A percentile compares a stretch with the other conserved stretches of the same genome.
Conservation (phyloP, 805 yeast species). For the Starmerella stigmatis region DNA sequence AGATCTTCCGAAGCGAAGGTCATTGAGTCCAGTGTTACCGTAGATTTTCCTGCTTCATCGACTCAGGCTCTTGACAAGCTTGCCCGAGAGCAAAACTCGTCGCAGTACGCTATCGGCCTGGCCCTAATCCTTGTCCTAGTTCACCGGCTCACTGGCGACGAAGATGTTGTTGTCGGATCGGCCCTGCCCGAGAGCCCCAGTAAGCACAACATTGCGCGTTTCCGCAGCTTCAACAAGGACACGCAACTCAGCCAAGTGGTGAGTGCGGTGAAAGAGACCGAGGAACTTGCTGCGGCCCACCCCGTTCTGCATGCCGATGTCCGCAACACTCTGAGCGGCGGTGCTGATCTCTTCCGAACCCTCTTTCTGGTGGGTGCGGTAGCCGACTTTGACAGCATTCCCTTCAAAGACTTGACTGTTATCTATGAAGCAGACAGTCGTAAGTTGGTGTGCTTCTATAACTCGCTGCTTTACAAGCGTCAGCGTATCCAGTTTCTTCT, state of each 20-base stretch:
- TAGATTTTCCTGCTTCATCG: constrained; percentile 26
- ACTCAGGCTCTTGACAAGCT: constrained; percentile 20
- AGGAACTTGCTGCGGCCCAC: constrained; percentile 27
- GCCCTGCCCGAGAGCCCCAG: constrained; percentile 32
- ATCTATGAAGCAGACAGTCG: constrained; percentile 42
- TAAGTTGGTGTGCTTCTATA: constrained; percentile 43
- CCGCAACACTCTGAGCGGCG: constrained; percentile 37
- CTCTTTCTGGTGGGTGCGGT: constrained; percentile 11
- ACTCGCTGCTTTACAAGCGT: constrained; percentile 59
- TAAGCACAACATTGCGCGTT: constrained; percentile 41
- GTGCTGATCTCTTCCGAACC: constrained; percentile 16
- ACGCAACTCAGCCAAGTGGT: constrained; percentile 43
- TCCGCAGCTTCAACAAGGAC: constrained; percentile 37
- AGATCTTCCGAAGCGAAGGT: constrained; percentile 61
- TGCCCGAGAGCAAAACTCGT: constrained; percentile 22
- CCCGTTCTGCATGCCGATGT: constrained; percentile 48
- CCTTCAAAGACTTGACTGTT: constrained; percentile 34
- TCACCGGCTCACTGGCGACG: constrained; percentile 83
- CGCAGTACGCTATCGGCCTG: constrained; percentile 44
- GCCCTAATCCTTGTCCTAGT: constrained; percentile 61
- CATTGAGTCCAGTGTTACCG: constrained; percentile 47
- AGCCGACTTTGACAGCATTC: constrained; percentile 24
- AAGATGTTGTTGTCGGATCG: constrained; percentile 80
- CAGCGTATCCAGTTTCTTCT: constrained; percentile 59
- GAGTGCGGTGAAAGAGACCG: constrained; percentile 36